Conservation (phyloP, 73 alveolate genomes). For the Paramecium bursaria region DNA sequence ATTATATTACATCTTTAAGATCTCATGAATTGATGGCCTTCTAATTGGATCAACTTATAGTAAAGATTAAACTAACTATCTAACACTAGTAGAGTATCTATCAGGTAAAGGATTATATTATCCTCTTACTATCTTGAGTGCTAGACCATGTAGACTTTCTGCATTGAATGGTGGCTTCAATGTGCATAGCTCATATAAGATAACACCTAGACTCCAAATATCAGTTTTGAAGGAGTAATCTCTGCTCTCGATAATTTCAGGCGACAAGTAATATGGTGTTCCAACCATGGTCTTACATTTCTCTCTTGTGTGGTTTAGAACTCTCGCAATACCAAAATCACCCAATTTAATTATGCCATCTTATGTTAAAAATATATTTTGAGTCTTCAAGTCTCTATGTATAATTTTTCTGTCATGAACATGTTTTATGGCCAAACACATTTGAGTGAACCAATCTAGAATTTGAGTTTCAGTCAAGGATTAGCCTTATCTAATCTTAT, state of each 20-base stretch:
- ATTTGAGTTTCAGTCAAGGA: conserved; percentile 88
- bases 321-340: conserved; percentile 95
- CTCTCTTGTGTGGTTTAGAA: conserved; percentile 82
- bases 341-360: conserved; percentile 91
- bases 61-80: conserved; percentile 72
- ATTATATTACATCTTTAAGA: conserved; percentile 71
- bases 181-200: conserved; percentile 90
- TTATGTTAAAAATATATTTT: conserved; percentile 84
- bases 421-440: conserved; percentile 94
- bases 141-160: conserved; percentile 84
- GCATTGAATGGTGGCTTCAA: conserved; percentile 94
- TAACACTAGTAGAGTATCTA: conserved; percentile 78
- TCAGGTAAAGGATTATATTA: conserved; percentile 79
- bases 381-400: conserved; percentile 91
- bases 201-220: conserved; percentile 92
- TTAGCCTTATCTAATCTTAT: conserved; percentile 63
- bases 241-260: conserved; percentile 91
- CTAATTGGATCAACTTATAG: conserved; percentile 84
- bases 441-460: conserved; percentile 90
- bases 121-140: conserved; percentile 87
- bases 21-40: conserved; percentile 87
- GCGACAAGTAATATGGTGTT: conserved; percentile 94
- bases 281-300: conserved; percentile 92
- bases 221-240: conserved; percentile 89
- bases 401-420: conserved; percentile 94